phyloP scores from a whole-genome alignment of 1,139 yeast genomes.

The Hansenula lynferdii region DNA sequence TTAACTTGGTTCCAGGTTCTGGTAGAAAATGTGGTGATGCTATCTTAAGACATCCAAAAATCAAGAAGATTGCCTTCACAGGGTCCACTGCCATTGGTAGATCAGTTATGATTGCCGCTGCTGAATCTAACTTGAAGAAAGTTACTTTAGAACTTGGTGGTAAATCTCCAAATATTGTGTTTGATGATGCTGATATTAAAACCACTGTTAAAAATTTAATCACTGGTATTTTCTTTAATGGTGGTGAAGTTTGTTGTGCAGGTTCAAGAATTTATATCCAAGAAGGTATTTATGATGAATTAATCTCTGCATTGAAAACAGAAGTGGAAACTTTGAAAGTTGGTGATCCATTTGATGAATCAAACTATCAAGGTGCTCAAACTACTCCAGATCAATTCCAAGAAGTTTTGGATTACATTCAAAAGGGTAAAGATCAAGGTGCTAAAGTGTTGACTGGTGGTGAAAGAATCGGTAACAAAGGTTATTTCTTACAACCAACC shows the following conservation, averaged over 20 bases:
- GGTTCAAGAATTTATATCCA: constrained; percentile 81
- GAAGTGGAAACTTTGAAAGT: constrained; percentile 50
- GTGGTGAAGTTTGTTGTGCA: constrained; percentile 88
- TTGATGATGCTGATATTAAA: constrained; percentile 66
- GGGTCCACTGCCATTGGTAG: constrained; percentile 85
- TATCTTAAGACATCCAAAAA: constrained; percentile 58
- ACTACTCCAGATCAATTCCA: constrained; percentile 71
- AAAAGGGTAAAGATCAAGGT: constrained; percentile 70
- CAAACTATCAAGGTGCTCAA: constrained; percentile 81
- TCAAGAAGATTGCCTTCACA: constrained; percentile 79
- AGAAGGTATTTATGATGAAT: constrained; percentile 67
- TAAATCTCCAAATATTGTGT: constrained; percentile 77
- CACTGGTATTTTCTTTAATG: constrained; percentile 68
- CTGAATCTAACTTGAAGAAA: constrained; percentile 65
- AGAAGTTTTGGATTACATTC: constrained; percentile 69
- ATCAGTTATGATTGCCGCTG: constrained; percentile 67
- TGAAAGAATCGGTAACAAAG: constrained; percentile 59
- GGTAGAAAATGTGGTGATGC: constrained; percentile 79
- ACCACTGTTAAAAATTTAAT: constrained; percentile 57
- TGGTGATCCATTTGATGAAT: constrained; percentile 75
- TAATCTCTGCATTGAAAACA: constrained; percentile 48
- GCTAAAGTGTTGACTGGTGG: constrained; percentile 78
- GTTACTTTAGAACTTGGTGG: constrained; percentile 86
- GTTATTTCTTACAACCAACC: constrained; percentile 78
- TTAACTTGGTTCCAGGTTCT: constrained; percentile 71